Conservation (phyloP, 2,329 filamentous ascomycete species). For the Colletotrichum tropicale region DNA sequence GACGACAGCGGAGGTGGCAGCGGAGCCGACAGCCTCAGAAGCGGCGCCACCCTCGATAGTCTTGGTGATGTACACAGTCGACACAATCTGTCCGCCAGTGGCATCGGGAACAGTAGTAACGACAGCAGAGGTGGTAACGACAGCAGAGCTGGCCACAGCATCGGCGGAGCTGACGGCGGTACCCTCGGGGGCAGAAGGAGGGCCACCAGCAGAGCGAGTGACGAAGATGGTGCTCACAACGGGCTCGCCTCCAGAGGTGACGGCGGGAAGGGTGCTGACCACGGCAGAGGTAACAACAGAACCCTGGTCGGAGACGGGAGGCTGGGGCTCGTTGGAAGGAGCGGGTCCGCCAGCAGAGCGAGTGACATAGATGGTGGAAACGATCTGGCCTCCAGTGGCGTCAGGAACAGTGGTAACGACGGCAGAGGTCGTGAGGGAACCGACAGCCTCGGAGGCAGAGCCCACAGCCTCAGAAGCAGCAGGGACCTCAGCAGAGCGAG, state of each 20-base stretch:
- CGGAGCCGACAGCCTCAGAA: neutral
- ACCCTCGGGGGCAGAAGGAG: neutral
- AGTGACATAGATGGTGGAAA: conserved; percentile 14
- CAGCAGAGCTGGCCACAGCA: neutral
- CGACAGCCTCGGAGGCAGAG: neutral
- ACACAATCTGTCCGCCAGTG: neutral
- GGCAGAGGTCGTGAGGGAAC: neutral
- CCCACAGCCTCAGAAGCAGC: neutral
- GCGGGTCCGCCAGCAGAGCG: neutral
- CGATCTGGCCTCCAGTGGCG: neutral
- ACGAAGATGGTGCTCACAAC: neutral
- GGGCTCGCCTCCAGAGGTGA: neutral
- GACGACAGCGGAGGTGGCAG: neutral
- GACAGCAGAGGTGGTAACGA: neutral
- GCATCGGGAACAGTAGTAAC: neutral
- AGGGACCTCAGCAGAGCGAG: neutral
- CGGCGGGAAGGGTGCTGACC: neutral
- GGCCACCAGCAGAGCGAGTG: neutral
- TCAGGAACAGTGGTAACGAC: conserved; percentile 1
- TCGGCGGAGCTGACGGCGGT: neutral
- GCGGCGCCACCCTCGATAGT: neutral
- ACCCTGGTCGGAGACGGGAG: neutral
- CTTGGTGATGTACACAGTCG: conserved; percentile 4
- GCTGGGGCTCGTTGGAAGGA: neutral
- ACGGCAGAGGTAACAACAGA: neutral